A percentile compares a stretch with the other conserved stretches of the same genome.
phyloP scores from a whole-genome alignment of 768 basidiomycete genomes.

The Leccinum sublutescens region DNA sequence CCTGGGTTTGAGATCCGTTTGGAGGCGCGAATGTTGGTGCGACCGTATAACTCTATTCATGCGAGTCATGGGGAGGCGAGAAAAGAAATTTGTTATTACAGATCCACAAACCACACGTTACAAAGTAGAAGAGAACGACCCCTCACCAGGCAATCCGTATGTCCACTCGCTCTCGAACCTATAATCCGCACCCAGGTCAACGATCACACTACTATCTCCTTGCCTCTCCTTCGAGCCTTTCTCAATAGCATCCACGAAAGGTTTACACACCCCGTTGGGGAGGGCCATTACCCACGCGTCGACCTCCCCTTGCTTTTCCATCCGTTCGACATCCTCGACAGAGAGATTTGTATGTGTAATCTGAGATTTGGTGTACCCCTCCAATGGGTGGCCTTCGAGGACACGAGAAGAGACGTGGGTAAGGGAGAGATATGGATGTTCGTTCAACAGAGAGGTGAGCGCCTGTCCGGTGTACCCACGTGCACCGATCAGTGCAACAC shows the following conservation, averaged over 20 bases:
- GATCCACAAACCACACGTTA: slow-evolving; percentile 34
- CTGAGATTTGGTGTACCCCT: slow-evolving; percentile 74
- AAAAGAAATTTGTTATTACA: slow-evolving; percentile 36
- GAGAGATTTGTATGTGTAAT: slow-evolving; percentile 83
- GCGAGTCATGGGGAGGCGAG: slow-evolving; percentile 21
- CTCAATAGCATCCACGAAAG: slow-evolving; percentile 94
- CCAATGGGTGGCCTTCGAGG: slow-evolving; percentile 76
- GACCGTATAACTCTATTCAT: slow-evolving; percentile 79
- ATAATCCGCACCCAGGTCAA: slow-evolving; percentile 94
- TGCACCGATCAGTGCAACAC: slow-evolving; percentile 92
- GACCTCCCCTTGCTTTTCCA: slow-evolving; percentile 88
- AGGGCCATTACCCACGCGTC: slow-evolving; percentile 99
- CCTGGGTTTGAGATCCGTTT: slow-evolving; percentile 96
- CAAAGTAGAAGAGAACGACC: slow-evolving; percentile 32
- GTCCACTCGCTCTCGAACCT: slow-evolving; percentile 95
- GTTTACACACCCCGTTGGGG: slow-evolving; percentile 96
- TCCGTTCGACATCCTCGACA: slow-evolving; percentile 70
- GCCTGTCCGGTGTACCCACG: slow-evolving; percentile 96
- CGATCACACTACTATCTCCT: slow-evolving; percentile 61
- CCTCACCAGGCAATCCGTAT: slow-evolving; percentile 98
- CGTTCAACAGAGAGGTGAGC: slow-evolving; percentile 78
- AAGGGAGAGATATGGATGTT: slow-evolving; percentile 86
- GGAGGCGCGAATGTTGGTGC: slow-evolving; percentile 60
- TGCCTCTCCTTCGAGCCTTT: slow-evolving; percentile 60
- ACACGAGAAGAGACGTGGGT: slow-evolving; percentile 97